Base-by-base conservation (phyloP, 441 rosid species). In the Euphorbia schlechtendalii region DNA sequence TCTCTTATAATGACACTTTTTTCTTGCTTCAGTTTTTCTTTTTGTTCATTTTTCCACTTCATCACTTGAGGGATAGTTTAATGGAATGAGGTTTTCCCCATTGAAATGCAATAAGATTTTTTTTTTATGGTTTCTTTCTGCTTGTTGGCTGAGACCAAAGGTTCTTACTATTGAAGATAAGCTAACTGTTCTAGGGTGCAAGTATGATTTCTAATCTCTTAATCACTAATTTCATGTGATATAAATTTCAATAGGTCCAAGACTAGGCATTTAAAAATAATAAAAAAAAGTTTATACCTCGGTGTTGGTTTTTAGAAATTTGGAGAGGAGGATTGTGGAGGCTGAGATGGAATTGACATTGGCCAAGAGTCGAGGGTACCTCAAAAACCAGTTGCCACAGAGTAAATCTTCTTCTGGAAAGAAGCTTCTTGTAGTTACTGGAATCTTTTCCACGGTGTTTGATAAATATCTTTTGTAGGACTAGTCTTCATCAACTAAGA, bases 331-430 rank as follows among this genome's bases (percentile, higher is more conserved):
- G 76, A 83, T 87, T 67, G 93, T 83, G 63, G 96, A 87, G 71
- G 89, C 83, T 55, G 98, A 92, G 85, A 92, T 89, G 96, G 98
- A 92, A 57, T 81, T 92, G 83, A 86, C 98, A 0, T 71, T 87
- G 80, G 98, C 96, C 24, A 92, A 92, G 79, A 89, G 88, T 78
- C 88, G 84, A 78, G 93, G 96, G 46, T 86, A 78, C 78, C 91
- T 86, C 63, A 86, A 79, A 75, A 74, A 82, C 69, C 83, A 76
- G 63, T 67, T 76, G 64, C 74, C 60, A n/a, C 72, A 76, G 70
- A 74, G 73, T 69, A 74, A 57, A 46, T 78, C 93, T 67, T 79
- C 84, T 32, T 76, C 88, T 11, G 80, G 76, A 28, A 72, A 75
- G 64, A 87, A 82, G 72, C 72, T 83, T 71, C 96, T 92, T 69